These are phyloP conservation scores for Endotrypanum monterogeii DNA, from an alignment of 208 protist species.

Conservation along the genomic window DNA sequence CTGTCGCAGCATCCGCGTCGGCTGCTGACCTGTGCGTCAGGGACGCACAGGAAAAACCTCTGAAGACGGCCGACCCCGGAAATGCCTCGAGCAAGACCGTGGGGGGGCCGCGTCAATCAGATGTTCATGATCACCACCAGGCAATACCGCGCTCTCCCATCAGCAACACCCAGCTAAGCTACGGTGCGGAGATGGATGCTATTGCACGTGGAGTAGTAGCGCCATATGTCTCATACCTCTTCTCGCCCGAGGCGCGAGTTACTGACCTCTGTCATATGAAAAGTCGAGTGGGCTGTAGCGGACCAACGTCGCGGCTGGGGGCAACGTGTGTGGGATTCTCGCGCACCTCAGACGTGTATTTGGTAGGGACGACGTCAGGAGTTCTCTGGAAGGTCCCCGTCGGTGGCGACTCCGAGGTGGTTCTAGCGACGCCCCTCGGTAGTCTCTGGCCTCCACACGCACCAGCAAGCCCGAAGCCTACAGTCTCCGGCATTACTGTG, in stretches of 20 bases:
- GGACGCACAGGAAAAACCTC: not conserved
- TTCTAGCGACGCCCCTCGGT: conserved; percentile 35
- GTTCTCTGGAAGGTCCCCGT: conserved; percentile 48
- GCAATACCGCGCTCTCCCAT: not conserved
- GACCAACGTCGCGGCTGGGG: conserved; percentile 9
- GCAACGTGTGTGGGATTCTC: conserved; percentile 53
- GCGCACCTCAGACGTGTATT: conserved; percentile 43
- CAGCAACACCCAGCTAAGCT: conserved; percentile 29
- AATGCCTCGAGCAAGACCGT: not conserved
- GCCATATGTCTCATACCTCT: conserved; percentile 59
- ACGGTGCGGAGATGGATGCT: conserved; percentile 33
- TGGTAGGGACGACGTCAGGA: conserved; percentile 51
- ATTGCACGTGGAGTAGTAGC: conserved; percentile 35
- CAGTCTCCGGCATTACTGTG: not conserved
- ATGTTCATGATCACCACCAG: not conserved
- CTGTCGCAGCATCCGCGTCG: not conserved
- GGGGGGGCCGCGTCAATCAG: not conserved
- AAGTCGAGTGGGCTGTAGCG: conserved; percentile 6
- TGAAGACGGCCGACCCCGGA: not conserved
- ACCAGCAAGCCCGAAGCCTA: not conserved
- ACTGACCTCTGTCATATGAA: conserved; percentile 38
- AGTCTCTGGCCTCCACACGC: conserved; percentile 30
- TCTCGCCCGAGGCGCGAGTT: conserved; percentile 41
- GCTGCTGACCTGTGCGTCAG: not conserved
- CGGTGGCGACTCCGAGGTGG: conserved; percentile 3